Base-by-base conservation (phyloP, 352 stramenopile species). In the Phytophthora crassamura region DNA sequence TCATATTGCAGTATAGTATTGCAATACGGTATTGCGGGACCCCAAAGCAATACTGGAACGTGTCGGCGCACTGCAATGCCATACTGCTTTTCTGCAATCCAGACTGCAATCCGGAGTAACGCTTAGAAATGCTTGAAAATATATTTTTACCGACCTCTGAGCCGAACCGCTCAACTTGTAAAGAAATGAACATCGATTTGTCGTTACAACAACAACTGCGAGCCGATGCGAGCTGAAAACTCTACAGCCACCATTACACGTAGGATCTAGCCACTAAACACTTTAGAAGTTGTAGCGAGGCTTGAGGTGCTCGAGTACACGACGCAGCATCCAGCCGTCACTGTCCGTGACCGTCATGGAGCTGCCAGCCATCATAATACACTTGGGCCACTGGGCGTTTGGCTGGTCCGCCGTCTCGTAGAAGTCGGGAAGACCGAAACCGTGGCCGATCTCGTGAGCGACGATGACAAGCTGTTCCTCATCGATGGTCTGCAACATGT, bases 261-360 rank as follows among this genome's bases (percentile, higher is more conserved):
- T 16, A 42, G 38, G 14, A 14, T 42, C 38, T 42, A 42, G 9
- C 20, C 42, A 20, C 42, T 10, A 47, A 15, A 32, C 2, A 40
- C 42, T 64, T 41, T 51, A 56, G 35, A 67, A 62, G 34, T 67
- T 55, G 49, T 69, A 67, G 25, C 51, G 51, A 15, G 47, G 5
- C 25, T 67, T 67, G 18, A 61, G 35, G 34, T 61, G 40, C 32
- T 69, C 61, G 5, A 64, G 41, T 4, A 62, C 61, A 18, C 59
- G 61, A 58, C 60, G 66, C 11, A 74, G n/a, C 66, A 74, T 76
- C 68, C 68, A 76, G 35, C 58, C 68, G 33, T 76, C 63, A 28
- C 57, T 60, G 15, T 67, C 47, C 3, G 58, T 72, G 47, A 76
- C 35, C 2, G 36, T 59, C 56, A 54, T 62, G 3, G 67, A 64